Evolutionary conservation across 768 basidiomycete species (phyloP).

Genomic region (Amanita pallidorosea): DNA sequence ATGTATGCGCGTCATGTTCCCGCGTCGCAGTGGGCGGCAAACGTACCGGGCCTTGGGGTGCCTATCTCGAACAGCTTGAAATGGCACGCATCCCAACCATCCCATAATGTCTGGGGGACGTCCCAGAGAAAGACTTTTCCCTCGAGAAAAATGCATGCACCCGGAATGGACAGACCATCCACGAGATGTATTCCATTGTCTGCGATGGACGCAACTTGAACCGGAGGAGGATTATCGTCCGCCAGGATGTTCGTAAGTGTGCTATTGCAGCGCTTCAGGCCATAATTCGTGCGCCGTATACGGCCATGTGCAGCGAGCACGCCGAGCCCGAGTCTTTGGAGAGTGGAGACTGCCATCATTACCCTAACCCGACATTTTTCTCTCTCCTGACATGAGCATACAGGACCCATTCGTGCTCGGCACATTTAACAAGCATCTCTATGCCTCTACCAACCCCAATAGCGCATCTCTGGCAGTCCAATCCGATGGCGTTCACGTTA

Average conservation of each 20-base stretch:
- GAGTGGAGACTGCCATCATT: background rate
- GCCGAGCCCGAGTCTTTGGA: slow-evolving; percentile 1
- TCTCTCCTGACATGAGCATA: slow-evolving; percentile 10
- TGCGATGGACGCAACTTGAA: slow-evolving; percentile 61
- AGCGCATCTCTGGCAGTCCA: slow-evolving; percentile 55
- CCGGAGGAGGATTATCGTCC: slow-evolving; percentile 54
- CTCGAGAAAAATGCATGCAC: slow-evolving; percentile 75
- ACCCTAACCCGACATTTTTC: slow-evolving; percentile 6
- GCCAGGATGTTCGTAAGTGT: slow-evolving; percentile 68
- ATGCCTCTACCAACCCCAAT: background rate
- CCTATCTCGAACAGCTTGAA: slow-evolving; percentile 78
- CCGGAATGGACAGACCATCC: slow-evolving; percentile 72
- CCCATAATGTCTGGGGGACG: slow-evolving; percentile 52
- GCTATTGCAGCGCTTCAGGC: slow-evolving; percentile 8
- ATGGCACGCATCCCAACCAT: slow-evolving; percentile 60
- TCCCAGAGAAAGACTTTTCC: slow-evolving; percentile 90
- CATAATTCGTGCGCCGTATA: background rate
- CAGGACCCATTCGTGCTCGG: slow-evolving; percentile 28
- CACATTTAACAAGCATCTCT: slow-evolving; percentile 16
- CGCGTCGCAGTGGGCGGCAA: background rate
- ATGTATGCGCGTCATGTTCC: background rate
- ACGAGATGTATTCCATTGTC: slow-evolving; percentile 53
- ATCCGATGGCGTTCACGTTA: slow-evolving; percentile 63
- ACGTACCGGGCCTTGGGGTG: slow-evolving; percentile 76
- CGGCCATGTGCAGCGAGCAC: background rate